phyloP scores from a whole-genome alignment of 495 filamentous ascomycete genomes.

The Aspergillus cavernicola region DNA sequence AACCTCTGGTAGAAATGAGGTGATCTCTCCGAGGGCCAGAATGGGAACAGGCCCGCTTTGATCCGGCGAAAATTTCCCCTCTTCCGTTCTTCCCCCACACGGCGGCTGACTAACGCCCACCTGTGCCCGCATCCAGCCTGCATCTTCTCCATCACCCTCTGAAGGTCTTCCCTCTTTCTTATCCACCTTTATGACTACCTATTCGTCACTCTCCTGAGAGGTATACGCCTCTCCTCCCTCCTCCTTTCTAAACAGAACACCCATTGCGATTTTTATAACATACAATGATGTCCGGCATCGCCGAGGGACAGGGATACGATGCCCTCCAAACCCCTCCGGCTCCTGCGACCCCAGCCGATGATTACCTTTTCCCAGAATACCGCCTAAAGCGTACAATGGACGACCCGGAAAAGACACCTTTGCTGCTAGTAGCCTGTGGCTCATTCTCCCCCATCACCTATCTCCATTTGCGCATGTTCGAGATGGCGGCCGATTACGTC shows the following conservation, averaged over 20 bases:
- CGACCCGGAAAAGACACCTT: slow-evolving; percentile 66
- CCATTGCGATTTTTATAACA: background rate
- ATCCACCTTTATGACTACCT: background rate
- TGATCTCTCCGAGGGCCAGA: slow-evolving; percentile 10
- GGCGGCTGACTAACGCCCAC: slow-evolving; percentile 14
- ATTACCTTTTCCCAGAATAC: slow-evolving; percentile 70
- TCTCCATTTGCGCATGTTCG: slow-evolving; percentile 91
- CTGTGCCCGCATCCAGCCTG: slow-evolving; percentile 16
- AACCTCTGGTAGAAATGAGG: no score
- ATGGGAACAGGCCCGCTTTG: slow-evolving; percentile 3
- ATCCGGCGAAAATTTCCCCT: slow-evolving; percentile 9
- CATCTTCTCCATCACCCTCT: background rate
- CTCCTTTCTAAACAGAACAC: background rate
- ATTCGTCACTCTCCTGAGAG: background rate
- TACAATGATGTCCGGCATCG: slow-evolving; percentile 29
- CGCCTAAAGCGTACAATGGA: slow-evolving; percentile 67
- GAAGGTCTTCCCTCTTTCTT: slow-evolving; percentile 1
- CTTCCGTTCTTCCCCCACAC: slow-evolving; percentile 11
- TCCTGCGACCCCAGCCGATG: slow-evolving; percentile 34
- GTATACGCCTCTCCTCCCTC: background rate
- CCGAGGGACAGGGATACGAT: slow-evolving; percentile 30
- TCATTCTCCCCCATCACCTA: slow-evolving; percentile 82
- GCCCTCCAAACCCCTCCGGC: slow-evolving; percentile 25
- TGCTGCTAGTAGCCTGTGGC: slow-evolving; percentile 85
- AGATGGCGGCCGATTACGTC: slow-evolving; percentile 80